Evolutionary conservation across 1,139 yeast genomes (phyloP).

Genomic region (Nakaseomyces nivariensis): DNA sequence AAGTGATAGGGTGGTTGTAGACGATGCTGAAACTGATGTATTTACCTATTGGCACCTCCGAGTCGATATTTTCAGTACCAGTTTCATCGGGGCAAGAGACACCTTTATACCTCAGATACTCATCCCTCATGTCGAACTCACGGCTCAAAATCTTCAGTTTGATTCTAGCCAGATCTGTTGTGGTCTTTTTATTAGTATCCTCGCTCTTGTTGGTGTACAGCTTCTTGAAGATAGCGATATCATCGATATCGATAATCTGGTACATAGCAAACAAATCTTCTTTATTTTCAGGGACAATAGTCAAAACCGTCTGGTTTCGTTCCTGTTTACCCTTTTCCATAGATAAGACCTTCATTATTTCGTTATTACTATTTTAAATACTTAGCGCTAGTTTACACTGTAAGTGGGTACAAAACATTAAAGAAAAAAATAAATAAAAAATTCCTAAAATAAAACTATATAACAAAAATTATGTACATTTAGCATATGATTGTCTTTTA

Average conservation of each 20-base stretch:
- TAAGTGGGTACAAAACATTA: background rate
- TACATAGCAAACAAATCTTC: conserved; percentile 89
- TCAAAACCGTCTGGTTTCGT: conserved; percentile 29
- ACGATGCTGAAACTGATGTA: conserved; percentile 82
- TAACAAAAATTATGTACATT: too few species aligned
- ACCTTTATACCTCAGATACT: conserved; percentile 72
- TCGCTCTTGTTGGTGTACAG: conserved; percentile 23
- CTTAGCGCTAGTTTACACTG: background rate
- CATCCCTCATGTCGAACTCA: conserved; percentile 73
- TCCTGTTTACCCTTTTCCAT: background rate
- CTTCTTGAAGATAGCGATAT: conserved; percentile 61
- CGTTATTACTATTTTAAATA: background rate
- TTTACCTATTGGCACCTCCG: conserved; percentile 70
- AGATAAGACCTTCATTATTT: conserved; percentile 2
- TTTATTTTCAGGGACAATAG: conserved; percentile 72
- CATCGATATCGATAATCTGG: conserved; percentile 69
- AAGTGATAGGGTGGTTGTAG: conserved; percentile 55
- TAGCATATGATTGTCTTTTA: too few species aligned
- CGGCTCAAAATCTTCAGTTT: conserved; percentile 51
- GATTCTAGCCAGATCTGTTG: conserved; percentile 21
- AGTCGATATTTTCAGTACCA: conserved; percentile 32
- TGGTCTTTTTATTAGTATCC: conserved; percentile 23
- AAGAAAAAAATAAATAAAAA: background rate
- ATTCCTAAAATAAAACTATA: too few species aligned
- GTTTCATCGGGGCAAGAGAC: conserved; percentile 58